Percentiles rank a stretch among this genome's conserved stretches.
phyloP scores from a whole-genome alignment of 257 asterid species.

The Solanum sejunctum region DNA sequence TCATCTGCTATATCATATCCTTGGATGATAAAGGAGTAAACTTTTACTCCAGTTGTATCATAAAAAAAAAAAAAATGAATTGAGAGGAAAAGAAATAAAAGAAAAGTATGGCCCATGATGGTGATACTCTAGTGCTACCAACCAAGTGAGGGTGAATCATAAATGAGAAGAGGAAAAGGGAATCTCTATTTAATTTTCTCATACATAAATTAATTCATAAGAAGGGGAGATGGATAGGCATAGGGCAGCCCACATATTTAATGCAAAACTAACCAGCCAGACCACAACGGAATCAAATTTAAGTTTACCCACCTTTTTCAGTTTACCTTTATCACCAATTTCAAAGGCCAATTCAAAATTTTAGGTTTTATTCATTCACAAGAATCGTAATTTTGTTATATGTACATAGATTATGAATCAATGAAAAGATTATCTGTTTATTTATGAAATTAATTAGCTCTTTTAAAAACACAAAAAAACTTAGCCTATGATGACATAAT shows the following conservation, averaged over 20 bases:
- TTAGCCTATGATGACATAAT: too few relatives aligned
- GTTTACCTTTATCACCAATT: not conserved
- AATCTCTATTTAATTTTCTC: conserved; percentile 13
- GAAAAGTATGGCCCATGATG: conserved; percentile 14
- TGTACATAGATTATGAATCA: not conserved
- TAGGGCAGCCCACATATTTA: conserved; percentile 5
- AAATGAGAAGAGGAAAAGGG: conserved; percentile 16
- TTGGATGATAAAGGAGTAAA: too few relatives aligned
- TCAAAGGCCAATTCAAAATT: not conserved
- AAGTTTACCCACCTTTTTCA: not conserved
- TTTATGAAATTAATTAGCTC: not conserved
- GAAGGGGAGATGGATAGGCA: not conserved
- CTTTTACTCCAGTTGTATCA: too few relatives aligned
- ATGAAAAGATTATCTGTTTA: too few relatives aligned
- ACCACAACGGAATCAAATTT: conserved; percentile 12
- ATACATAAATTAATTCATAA: conserved; percentile 1
- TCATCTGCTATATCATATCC: too few relatives aligned
- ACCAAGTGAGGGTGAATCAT: conserved; percentile 13
- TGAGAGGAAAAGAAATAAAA: not conserved
- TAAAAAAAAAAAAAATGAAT: not conserved
- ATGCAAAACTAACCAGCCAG: conserved; percentile 14
- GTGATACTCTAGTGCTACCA: conserved; percentile 12
- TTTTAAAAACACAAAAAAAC: too few relatives aligned
- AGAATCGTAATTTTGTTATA: not conserved
- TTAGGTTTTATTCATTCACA: not conserved